A percentile compares a stretch with the other conserved stretches of the same genome.
These are phyloP conservation scores for Rhizomucor pusillus DNA, from an alignment of 371 early-diverging fungal genomes.

Conservation along the genomic window DNA sequence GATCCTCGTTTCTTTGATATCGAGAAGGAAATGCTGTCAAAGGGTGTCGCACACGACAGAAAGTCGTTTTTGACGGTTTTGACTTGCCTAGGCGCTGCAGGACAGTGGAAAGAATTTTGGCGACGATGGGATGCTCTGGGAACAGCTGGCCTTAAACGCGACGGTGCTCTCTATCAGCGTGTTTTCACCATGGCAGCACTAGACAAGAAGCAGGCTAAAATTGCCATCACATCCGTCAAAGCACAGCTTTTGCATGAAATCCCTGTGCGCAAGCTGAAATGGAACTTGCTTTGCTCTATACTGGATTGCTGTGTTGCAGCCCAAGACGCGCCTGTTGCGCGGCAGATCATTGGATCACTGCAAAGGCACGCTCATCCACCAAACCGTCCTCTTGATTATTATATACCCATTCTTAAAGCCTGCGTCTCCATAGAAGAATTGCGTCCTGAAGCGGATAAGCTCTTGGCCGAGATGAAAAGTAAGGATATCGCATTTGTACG, in stretches of 20 bases:
- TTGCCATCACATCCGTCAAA: conserved; percentile 33
- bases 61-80: conserved; percentile 29
- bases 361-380: neutral
- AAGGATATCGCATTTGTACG: conserved; percentile 9
- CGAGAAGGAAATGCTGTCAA: conserved; percentile 42
- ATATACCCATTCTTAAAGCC: conserved; percentile 4
- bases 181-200: conserved; percentile 36
- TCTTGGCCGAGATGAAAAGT: neutral
- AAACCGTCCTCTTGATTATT: neutral
- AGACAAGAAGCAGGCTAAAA: conserved; percentile 28
- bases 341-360: conserved; percentile 9
- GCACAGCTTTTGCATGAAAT: conserved; percentile 41
- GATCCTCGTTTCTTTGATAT: conserved; percentile 45
- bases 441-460: neutral
- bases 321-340: conserved; percentile 16
- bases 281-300: conserved; percentile 30
- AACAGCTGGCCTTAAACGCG: conserved; percentile 33
- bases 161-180: conserved; percentile 31
- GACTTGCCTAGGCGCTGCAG: conserved; percentile 40
- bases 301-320: conserved; percentile 41
- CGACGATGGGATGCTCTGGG: conserved; percentile 38
- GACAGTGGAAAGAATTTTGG: conserved; percentile 37
- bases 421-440: neutral
- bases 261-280: conserved; percentile 11
- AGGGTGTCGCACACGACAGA: conserved; percentile 33